Evolutionary conservation across 305 asterid genomes (phyloP), one percentile per base, ranked within the genome.

Genomic region (Fraxinus xanthoxyloides): DNA sequence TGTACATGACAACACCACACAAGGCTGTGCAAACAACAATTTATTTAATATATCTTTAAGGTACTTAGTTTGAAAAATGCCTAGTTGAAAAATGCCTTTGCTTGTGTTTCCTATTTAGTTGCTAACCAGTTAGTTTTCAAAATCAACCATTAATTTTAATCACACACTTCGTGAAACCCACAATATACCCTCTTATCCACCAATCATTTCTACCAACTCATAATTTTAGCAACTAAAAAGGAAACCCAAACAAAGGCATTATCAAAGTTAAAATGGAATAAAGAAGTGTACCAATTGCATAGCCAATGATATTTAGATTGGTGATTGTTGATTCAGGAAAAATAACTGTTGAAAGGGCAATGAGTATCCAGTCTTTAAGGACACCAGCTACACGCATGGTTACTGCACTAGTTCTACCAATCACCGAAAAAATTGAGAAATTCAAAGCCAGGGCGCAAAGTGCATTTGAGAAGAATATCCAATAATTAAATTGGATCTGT

Each of bases 391-490:
- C 99, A 79, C 99, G 92, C 76, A 97, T 89, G 56, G 99, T 97
- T 81, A 97, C 99, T 51, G 99, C 99, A 75, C 99, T 93, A 31
- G 99, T 97, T 95, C 99, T 92, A 87, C 98, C 98, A 78, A 95
- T 92, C 36, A 92, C 99, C 79, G 92, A 87, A 88, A 97, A 95
- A 86, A 97, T 93, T 78, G 99, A 95, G 93, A 97, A 93, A 89
- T 97, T 97, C 91, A 97, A 90, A 82, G 98, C 97, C 88, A 97
- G 84, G 19, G 99, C 99, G 87, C 93, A 91, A 32, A 97, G 90
- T 48, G 99, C 99, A 83, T 97, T 97, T 24, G 99, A 97, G 94
- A 97, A 92, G 90, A 97, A 97, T 88, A 97, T 95, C 98, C 97
- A 92, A 70, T 89, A 85, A 82, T 95, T 97, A 88, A 97, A 95